A percentile compares a stretch with the other conserved stretches of the same genome.
phyloP scores from a whole-genome alignment of 805 yeast species.

The Metschnikowia baotianmanensis region DNA sequence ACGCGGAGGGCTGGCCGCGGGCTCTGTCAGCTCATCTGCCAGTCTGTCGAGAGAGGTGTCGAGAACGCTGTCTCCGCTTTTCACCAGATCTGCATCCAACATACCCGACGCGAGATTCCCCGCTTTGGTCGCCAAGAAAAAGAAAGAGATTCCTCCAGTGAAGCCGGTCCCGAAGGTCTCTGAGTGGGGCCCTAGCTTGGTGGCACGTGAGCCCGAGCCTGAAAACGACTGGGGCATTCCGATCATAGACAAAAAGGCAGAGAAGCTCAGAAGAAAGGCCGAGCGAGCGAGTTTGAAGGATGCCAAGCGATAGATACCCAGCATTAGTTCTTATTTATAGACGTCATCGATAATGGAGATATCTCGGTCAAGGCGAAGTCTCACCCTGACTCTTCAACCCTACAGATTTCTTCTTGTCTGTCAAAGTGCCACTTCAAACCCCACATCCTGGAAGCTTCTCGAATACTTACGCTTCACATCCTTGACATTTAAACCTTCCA shows the following conservation, averaged over 20 bases:
- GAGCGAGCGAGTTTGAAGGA: constrained; percentile 7
- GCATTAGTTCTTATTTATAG: too few relatives aligned
- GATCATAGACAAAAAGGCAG: constrained; percentile 19
- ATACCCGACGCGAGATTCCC: constrained; percentile 44
- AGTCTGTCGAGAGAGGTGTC: constrained; percentile 5
- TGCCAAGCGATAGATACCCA: too few relatives aligned
- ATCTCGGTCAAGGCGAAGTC: too few relatives aligned
- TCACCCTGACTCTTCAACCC: too few relatives aligned
- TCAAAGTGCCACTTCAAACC: too few relatives aligned
- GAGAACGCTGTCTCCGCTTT: constrained; percentile 23
- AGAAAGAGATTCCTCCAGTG: constrained; percentile 53
- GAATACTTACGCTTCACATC: too few relatives aligned
- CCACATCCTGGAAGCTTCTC: too few relatives aligned
- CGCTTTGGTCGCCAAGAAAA: constrained; percentile 39
- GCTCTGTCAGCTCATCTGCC: background rate
- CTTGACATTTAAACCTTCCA: too few relatives aligned
- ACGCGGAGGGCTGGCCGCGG: constrained; percentile 12
- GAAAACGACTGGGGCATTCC: constrained; percentile 19
- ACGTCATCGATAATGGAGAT: too few relatives aligned
- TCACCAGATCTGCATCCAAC: constrained; percentile 20
- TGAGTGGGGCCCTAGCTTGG: constrained; percentile 18
- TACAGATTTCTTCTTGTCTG: too few relatives aligned
- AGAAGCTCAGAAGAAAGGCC: constrained; percentile 12
- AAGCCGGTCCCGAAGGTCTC: constrained; percentile 38
- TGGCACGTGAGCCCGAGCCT: constrained; percentile 7